Percentiles rank a stretch among this genome's conserved stretches.
Conservation (phyloP, 2,329 filamentous ascomycete species). For the Apiospora kogelbergensis region DNA sequence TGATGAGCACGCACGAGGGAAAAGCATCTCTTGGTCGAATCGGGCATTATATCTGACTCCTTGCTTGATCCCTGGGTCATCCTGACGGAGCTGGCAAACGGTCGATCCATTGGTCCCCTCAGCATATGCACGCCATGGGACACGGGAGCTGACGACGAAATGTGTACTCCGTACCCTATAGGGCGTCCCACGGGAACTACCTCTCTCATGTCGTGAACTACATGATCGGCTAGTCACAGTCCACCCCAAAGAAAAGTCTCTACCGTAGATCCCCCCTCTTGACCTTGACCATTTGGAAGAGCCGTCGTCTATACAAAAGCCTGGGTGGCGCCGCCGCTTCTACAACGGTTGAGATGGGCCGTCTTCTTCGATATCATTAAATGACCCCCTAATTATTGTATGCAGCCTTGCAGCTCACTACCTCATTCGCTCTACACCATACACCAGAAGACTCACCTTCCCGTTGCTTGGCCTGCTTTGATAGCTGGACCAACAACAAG, state of each 20-base stretch:
- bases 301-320: slow-evolving; percentile 7
- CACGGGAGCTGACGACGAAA: neutral
- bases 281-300: neutral
- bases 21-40: neutral
- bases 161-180: neutral
- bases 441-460: neutral
- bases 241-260: neutral
- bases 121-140: neutral
- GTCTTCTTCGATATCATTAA: slow-evolving; percentile 3
- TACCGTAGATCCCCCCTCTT: neutral
- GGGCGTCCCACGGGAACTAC: neutral
- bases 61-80: neutral
- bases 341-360: neutral
- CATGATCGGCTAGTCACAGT: neutral
- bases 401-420: neutral
- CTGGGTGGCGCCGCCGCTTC: slow-evolving; percentile 7
- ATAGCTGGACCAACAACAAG: slow-evolving; percentile 3
- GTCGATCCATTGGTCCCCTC: slow-evolving; percentile 3
- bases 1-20: neutral
- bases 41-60: neutral
- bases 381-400: neutral
- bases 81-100: neutral
- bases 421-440: slow-evolving; percentile 10
- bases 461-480: neutral
- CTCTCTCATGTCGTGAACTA: neutral